phyloP scores from a whole-genome alignment of 306 rosid species.

The Quercus variabilis region DNA sequence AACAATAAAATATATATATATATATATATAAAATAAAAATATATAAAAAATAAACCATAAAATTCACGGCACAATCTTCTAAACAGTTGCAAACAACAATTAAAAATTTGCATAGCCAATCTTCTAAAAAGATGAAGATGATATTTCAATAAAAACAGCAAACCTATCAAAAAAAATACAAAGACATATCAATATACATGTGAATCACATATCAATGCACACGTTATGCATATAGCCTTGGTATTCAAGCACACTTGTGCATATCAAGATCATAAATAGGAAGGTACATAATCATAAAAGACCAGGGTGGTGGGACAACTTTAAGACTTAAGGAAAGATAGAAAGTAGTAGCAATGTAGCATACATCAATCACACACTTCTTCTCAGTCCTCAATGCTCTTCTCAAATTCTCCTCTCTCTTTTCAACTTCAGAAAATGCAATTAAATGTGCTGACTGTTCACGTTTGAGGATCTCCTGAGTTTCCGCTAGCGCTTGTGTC shows the following conservation, averaged over 20 bases:
- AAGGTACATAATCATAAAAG: not conserved
- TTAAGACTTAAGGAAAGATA: conserved; percentile 1
- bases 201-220: too few relatives aligned
- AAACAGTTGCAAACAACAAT: too few relatives aligned
- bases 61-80: too few relatives aligned
- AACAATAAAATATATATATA: not conserved
- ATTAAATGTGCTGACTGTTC: conserved; percentile 74
- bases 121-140: not conserved
- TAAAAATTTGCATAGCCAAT: not conserved
- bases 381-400: conserved; percentile 60
- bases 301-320: not conserved
- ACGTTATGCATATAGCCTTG: conserved; percentile 8
- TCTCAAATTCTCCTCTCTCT: conserved; percentile 69
- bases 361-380: conserved; percentile 69
- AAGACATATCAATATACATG: not conserved
- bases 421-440: conserved; percentile 66
- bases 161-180: not conserved
- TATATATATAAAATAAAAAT: too few relatives aligned
- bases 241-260: not conserved
- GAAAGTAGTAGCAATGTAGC: conserved; percentile 27
- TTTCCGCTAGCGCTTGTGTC: conserved; percentile 61
- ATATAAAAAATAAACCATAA: not conserved
- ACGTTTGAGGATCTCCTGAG: conserved; percentile 76
- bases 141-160: not conserved
- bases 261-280: not conserved